phyloP scores from a whole-genome alignment of 108 stramenopile genomes.

The Mediolabrus comicus region DNA sequence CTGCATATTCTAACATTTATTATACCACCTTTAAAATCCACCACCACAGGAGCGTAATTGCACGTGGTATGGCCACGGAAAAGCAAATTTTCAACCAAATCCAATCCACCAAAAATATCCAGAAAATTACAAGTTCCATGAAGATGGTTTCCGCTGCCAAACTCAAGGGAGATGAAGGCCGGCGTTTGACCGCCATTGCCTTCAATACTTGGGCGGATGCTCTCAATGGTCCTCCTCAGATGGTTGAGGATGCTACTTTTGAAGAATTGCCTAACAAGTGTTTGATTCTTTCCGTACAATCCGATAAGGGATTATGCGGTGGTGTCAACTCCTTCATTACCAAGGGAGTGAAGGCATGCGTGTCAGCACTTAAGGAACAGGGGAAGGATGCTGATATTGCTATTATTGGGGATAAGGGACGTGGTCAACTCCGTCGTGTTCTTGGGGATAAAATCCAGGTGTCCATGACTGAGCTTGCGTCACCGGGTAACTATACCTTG shows the following conservation, averaged over 20 bases:
- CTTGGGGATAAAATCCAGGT: constrained; percentile 62
- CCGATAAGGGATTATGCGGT: constrained; percentile 99
- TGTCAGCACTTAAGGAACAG: constrained; percentile 56
- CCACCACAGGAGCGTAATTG: constrained; percentile 28
- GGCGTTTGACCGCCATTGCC: constrained; percentile 64
- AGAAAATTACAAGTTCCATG: constrained; percentile 99
- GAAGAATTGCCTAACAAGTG: constrained; percentile 87
- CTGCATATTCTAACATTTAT: background rate
- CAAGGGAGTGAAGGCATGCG: constrained; percentile 65
- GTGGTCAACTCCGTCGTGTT: constrained; percentile 84
- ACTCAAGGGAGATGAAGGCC: constrained; percentile 96
- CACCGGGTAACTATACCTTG: constrained; percentile 81
- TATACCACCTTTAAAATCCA: background rate
- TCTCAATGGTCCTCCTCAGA: constrained; percentile 55
- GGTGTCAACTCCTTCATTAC: constrained; percentile 97
- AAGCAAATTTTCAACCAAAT: constrained; percentile 96
- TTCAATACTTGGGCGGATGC: constrained; percentile 82
- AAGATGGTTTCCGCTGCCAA: constrained; percentile 99
- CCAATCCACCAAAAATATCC: constrained; percentile 96
- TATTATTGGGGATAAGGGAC: constrained; percentile 98
- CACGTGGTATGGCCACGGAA: constrained; percentile 90
- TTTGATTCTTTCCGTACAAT: constrained; percentile 90
- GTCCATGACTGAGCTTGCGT: constrained; percentile 71
- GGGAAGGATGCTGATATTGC: constrained; percentile 90
- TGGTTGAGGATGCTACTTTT: constrained; percentile 64